phyloP scores from a whole-genome alignment of 352 stramenopile genomes.

The Aphanomyces astaci region DNA sequence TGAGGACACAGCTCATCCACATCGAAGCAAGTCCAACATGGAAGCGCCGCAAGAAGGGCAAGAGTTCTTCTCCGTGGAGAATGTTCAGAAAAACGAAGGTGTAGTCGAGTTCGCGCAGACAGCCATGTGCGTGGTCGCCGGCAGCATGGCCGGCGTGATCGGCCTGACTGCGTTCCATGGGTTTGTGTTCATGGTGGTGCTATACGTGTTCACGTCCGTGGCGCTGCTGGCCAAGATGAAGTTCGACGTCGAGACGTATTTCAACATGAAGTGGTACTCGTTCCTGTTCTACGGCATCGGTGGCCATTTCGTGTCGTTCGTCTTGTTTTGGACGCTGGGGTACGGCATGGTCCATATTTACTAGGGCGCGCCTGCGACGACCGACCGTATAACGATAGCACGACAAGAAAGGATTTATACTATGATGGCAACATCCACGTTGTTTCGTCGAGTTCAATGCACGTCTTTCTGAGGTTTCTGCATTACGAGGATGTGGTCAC shows the following conservation, averaged over 20 bases:
- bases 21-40: conserved; percentile 2
- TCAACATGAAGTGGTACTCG: conserved; percentile 55
- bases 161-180: conserved; percentile 64
- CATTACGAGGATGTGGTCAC: neutral
- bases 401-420: no score
- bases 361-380: conserved; percentile 33
- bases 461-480: no score
- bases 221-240: conserved; percentile 65
- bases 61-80: conserved; percentile 85
- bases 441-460: no score
- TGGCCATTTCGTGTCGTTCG: conserved; percentile 73
- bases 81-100: conserved; percentile 75
- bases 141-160: conserved; percentile 72
- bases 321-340: conserved; percentile 84
- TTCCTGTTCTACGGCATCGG: conserved; percentile 72
- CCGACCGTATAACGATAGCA: neutral
- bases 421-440: no score
- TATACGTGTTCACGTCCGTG: conserved; percentile 59
- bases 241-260: conserved; percentile 70
- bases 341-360: conserved; percentile 88
- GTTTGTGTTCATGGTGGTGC: conserved; percentile 59
- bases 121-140: conserved; percentile 74
- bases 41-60: conserved; percentile 62
- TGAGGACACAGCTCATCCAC: neutral
- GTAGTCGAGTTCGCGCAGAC: conserved; percentile 71